Conservation (phyloP, 345 rosid genomes). For the Boechera retrofracta region DNA sequence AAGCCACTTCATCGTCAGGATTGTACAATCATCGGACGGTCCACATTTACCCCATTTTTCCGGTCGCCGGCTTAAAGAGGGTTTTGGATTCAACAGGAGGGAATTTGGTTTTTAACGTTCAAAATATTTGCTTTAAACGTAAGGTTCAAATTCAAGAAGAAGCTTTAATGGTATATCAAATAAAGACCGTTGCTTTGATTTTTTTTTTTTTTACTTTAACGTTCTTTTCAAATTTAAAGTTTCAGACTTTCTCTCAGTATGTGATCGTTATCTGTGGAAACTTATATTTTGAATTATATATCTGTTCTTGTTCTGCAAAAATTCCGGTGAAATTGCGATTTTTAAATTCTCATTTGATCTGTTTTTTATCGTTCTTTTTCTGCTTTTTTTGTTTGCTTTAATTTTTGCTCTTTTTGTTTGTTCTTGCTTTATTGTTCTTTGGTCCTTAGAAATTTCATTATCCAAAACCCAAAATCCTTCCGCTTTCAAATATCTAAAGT, state of each 20-base stretch:
- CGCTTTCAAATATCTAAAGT: slow-evolving; percentile 35
- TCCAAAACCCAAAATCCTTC: slow-evolving; percentile 32
- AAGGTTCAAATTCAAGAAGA: slow-evolving; percentile 52
- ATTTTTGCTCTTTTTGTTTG: slow-evolving; percentile 21
- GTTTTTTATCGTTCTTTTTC: background rate
- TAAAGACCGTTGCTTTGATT: slow-evolving; percentile 61
- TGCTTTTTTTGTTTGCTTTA: slow-evolving; percentile 25
- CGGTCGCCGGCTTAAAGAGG: slow-evolving; percentile 16
- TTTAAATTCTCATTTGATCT: background rate
- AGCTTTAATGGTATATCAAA: slow-evolving; percentile 49
- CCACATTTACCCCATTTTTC: slow-evolving; percentile 20
- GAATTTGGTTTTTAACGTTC: slow-evolving; percentile 26
- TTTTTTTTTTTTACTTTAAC: slow-evolving; percentile 31
- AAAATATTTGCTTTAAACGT: slow-evolving; percentile 30
- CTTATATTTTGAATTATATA: slow-evolving; percentile 24
- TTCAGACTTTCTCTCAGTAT: slow-evolving; percentile 21
- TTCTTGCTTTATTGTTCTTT: slow-evolving; percentile 32
- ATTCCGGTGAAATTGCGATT: background rate
- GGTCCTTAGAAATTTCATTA: slow-evolving; percentile 35
- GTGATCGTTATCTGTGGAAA: slow-evolving; percentile 34
- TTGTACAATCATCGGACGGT: slow-evolving; percentile 28
- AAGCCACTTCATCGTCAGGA: slow-evolving; percentile 36
- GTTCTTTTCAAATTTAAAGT: slow-evolving; percentile 44
- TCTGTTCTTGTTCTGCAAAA: slow-evolving; percentile 34
- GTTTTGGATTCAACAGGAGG: slow-evolving; percentile 33